Base-by-base conservation (phyloP, 164 flowering plant genomes). In the Liquidambar formosana region DNA sequence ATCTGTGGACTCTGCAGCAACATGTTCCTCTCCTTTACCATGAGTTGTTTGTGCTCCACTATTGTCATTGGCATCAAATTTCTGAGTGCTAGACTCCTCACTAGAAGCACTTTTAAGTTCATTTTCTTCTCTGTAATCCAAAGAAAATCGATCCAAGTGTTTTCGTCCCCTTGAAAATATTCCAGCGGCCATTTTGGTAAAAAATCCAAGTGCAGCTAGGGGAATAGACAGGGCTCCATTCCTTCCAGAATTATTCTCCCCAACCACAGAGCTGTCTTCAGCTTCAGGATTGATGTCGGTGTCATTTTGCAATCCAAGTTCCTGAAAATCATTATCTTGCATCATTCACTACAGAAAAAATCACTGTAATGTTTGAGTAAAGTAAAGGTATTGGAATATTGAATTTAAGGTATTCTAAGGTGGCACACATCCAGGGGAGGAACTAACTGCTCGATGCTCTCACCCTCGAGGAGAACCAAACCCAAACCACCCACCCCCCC, bases 141-240 rank as follows among this genome's bases (percentile, higher is more conserved):
- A 66, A 66, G 28, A 28, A 28, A 46, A 26, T 43, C 75, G 64
- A 72, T 81, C 90, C 5, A 61, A 47, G 63, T 75, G 80, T 67
- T 77, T 91, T 61, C 79, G 78, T 66, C 90, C 89, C 18, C 86
- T 75, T 14, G 87, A 82, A 72, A 94, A 88, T 43, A 94, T 82
- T 70, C 93, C 97, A 70, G 78, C 64, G 11, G 97, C 97, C 67
- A 94, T 64, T 81, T 94, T 79, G 25, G 94, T 83, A 68, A 93
- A 85, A 76, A 87, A 91, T 45, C 84, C 94, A 62, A 94, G 73
- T 25, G 96, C 92, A 75, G 96, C 94, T 16, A 90, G 74, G 25
- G 98, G 89, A 68, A 92, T 73, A 33, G 97, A 82, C 5, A 94
- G 78, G 11, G 95, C 86, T 65, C 93, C 84, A 87, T 78, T 85